Evolutionary conservation across 768 basidiomycete species (phyloP), one percentile per base, ranked within the genome.

Genomic region (Thelephora aurantiotincta): DNA sequence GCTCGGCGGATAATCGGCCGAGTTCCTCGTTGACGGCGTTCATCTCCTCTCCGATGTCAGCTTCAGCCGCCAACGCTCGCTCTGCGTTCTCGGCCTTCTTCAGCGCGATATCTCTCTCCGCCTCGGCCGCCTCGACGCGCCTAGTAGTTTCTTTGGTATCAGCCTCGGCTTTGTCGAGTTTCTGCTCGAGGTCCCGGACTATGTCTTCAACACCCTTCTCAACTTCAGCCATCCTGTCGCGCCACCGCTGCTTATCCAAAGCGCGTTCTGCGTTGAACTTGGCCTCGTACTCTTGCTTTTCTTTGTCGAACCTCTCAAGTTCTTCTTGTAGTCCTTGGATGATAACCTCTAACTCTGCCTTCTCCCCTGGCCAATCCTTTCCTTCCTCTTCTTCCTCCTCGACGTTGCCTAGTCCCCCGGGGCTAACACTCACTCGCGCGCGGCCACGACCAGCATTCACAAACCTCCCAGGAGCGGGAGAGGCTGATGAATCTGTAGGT

Each of bases 221-320:
- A 7, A 85, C 80, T 50, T 85, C 83, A 7, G 52, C 55, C 76
- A 88, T 83, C 41, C 81, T 70, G 45, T 73, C 75, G 54, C 74
- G 76, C 78, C 80, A 89, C 38, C 76, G 64, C 23, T 78, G 76
- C 51, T 80, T 82, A 57, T 87, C 83, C 45, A 68, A 68, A 11
- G 69, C 63, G n/a, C 84, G 69, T 43, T 74, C 81, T 35, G 62
- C 65, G 43, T 74, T 69, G 1, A 85, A 61, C 12, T 66, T 74
- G 12, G 55, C 58, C 42, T 64, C 60, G 26, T 62, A 65, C n/a
- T 68, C 70, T 3, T 65, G 62, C 51, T 66, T 60, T 48, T 65
- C 64, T 23, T 53, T 55, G 26, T 54, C 53, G 48, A 60, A 54
- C 38, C 56, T 57, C 42, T 71, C 66, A 7, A 76, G 59, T 52